Conservation (phyloP, 2,329 filamentous ascomycete species). For the Sphaerostilbella broomeana region DNA sequence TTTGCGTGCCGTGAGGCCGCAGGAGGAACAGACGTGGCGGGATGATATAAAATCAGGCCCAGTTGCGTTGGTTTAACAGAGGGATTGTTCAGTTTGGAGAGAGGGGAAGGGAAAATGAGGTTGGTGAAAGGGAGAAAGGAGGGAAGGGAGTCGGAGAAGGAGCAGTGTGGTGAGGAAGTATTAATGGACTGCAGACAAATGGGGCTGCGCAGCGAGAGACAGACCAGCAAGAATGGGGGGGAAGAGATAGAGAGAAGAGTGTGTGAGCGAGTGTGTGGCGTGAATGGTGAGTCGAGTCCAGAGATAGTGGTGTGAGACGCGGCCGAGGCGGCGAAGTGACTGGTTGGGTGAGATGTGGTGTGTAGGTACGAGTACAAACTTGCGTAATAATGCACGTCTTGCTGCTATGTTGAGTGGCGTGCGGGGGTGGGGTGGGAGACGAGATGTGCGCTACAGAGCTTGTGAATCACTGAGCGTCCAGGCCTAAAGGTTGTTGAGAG, state of each 20-base stretch:
- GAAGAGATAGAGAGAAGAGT: slow-evolving; percentile 13
- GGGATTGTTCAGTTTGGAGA: no score
- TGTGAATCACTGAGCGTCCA: no score
- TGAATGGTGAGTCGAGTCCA: neutral
- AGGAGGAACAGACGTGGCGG: no score
- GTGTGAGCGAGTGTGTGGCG: slow-evolving; percentile 4
- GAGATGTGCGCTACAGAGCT: no score
- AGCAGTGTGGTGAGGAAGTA: slow-evolving; percentile 7
- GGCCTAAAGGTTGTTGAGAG: no score
- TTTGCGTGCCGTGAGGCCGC: no score
- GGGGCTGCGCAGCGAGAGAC: no score
- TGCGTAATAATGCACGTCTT: slow-evolving; percentile 4
- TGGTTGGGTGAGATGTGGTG: slow-evolving; percentile 3
- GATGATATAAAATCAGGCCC: no score
- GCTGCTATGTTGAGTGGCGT: slow-evolving; percentile 8
- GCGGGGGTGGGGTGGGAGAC: no score
- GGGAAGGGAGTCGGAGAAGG: slow-evolving; percentile 2
- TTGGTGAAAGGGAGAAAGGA: slow-evolving; percentile 15
- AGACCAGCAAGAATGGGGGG: no score
- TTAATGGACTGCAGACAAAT: slow-evolving; percentile 3
- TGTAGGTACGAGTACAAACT: no score
- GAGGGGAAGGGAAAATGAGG: slow-evolving; percentile 21
- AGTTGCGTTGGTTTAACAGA: no score
- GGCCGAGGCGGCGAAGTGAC: neutral
- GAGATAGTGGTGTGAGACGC: slow-evolving; percentile 8